Evolutionary conservation across 2,329 filamentous ascomycete species (phyloP), one percentile per base, ranked within the genome.

Genomic region (Fusarium equiseti): DNA sequence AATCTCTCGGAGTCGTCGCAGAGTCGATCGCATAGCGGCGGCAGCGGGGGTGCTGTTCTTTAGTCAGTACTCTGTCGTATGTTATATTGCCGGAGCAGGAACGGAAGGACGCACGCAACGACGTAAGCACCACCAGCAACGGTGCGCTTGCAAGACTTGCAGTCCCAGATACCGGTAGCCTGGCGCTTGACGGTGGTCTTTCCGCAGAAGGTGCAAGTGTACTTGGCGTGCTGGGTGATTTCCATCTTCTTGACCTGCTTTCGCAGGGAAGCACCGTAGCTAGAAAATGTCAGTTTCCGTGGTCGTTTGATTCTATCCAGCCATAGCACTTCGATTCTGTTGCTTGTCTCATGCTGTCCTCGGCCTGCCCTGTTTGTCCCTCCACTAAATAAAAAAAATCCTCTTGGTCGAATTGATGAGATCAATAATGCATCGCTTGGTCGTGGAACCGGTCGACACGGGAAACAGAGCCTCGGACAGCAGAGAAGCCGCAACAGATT

Each of bases 221-320:
- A 98, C 84, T 92, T 92, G 87, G 94, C 94, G 89, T 99, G 96
- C 87, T 98, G 96, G 81, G 93, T 93, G 85, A 98, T 93, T 92
- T 98, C 96, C 92, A 98, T 97, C 93, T 98, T 98, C 94, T 98
- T 98, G 83, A 84, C 82, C 79, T 84, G 95, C 91, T 98, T 98
- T 87, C 95, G 94, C 86, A 98, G 94, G 81, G 96, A 98, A 83
- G 96, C 95, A 95, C 95, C 96, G 87, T 97, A 97, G 90, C 94
- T 95, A 78, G 69, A 44, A n/a, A 15, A 35, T 29, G 66, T 78
- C 74, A 80, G 79, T 77, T 73, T 66, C 50, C 27, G 51, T 55
- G n/a, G 29, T 49, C n/a, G 40, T 31, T n/a, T 27, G 44, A 45
- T 53, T 31, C 16, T 63, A 46, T 54, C 64, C 43, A 51, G 44